Evolutionary conservation across 352 stramenopile genomes (phyloP), one percentile per base, ranked within the genome.

Genomic region (Phytophthora sp.): DNA sequence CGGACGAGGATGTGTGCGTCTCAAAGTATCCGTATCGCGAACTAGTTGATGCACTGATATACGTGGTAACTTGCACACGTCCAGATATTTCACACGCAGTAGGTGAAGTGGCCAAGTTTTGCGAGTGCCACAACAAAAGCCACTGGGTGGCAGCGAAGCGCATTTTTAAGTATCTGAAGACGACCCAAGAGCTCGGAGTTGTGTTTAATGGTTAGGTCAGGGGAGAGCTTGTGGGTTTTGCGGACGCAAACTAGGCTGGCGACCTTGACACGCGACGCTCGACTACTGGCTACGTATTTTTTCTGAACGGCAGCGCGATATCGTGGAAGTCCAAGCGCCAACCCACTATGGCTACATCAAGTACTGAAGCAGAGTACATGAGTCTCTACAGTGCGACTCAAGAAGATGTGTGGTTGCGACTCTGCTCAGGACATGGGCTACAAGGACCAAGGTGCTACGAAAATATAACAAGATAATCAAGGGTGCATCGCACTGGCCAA

Each of bases 61-160:
- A 49, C 29, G 41, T 49, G 31, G 31, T 15, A 38, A 15, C 31
- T 38, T 38, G 31, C 15, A 38, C 31, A 38, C 7, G 31, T 6
- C 41, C 24, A 2, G 18, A 29, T 49, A 21, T n/a, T 21, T 29
- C 41, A 49, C 41, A 11, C 41, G 29, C n/a, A n/a, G n/a, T n/a
- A n/a, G n/a, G n/a, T n/a, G n/a, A n/a, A n/a, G n/a, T n/a, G 41
- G 16, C 41, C 41, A 29, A 49, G 41, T 49, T n/a, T 18, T 49
- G 41, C 7, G 18, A 49, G 41, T 11, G 20, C 4, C 7, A 49
- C 41, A 13, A 26, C 12, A 26, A 26, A 12, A 7, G 7, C 1
- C 41, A 49, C 18, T 49, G n/a, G 20, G 0, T 29, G 7, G 41
- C 20, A 12, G 39, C 18, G 4, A 47, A 47, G 39, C 39, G 41